These are phyloP conservation scores for Mycena amicta DNA, from an alignment of 768 basidiomycete genomes.

Conservation along the genomic window DNA sequence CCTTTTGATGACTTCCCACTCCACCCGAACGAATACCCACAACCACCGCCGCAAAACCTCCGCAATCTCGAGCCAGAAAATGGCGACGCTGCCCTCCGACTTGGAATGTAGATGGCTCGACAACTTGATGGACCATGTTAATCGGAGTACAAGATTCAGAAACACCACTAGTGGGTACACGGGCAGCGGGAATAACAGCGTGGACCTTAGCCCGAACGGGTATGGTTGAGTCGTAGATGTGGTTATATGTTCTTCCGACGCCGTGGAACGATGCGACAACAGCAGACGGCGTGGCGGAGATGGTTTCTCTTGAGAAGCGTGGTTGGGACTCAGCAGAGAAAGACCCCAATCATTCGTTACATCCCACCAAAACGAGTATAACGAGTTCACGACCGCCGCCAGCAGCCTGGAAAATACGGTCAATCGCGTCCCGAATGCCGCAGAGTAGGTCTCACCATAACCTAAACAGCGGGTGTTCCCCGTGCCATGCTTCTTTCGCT, in stretches of 20 bases:
- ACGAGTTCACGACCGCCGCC: conserved; percentile 82
- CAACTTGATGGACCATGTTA: conserved; percentile 93
- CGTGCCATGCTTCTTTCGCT: conserved; percentile 60
- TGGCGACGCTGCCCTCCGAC: conserved; percentile 75
- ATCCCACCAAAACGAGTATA: conserved; percentile 99
- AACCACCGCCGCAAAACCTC: conserved; percentile 93
- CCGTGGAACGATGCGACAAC: conserved; percentile 41
- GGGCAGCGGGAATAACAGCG: conserved; percentile 77
- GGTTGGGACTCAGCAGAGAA: conserved; percentile 56
- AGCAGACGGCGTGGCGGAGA: conserved; percentile 46
- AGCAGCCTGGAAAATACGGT: conserved; percentile 61
- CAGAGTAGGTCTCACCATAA: conserved; percentile 65
- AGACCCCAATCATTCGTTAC: conserved; percentile 98
- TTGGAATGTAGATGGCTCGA: conserved; percentile 81
- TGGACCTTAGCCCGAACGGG: conserved; percentile 74
- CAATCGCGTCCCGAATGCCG: background rate
- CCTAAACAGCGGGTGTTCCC: conserved; percentile 77
- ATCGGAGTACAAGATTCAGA: conserved; percentile 83
- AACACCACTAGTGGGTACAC: conserved; percentile 83
- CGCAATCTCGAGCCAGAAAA: conserved; percentile 89
- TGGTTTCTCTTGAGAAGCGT: conserved; percentile 30
- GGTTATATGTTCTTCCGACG: conserved; percentile 23
- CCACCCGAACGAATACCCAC: conserved; percentile 96
- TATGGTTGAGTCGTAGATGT: conserved; percentile 35
- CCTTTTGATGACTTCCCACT: conserved; percentile 90